Conservation (phyloP, 306 rosid genomes). For the Cucumis cinereus region DNA sequence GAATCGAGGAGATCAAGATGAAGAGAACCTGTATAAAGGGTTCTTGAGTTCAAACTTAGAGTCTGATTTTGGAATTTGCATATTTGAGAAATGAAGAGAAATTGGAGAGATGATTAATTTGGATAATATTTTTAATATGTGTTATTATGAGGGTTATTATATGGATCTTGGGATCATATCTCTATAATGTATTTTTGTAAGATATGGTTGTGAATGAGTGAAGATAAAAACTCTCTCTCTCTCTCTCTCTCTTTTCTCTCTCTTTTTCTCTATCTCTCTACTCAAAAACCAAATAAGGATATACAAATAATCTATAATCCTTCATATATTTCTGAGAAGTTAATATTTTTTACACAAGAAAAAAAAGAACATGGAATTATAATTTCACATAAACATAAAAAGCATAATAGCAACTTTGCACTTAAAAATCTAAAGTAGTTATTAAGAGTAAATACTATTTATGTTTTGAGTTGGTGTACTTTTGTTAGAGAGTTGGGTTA, state of each 20-base stretch:
- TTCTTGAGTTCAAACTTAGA: constrained; percentile 48
- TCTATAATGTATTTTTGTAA: constrained; percentile 31
- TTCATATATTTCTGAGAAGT: not conserved
- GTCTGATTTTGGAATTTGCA: constrained; percentile 84
- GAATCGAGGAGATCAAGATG: constrained; percentile 26
- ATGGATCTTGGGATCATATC: constrained; percentile 16
- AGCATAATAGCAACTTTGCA: not conserved
- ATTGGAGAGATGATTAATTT: not conserved
- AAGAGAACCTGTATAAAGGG: constrained; percentile 37
- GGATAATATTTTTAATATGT: constrained; percentile 8
- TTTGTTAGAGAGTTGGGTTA: too few species aligned
- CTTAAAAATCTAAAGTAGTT: not conserved
- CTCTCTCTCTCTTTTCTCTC: not conserved
- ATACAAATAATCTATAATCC: not conserved
- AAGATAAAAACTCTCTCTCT: constrained; percentile 11
- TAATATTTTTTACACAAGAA: not conserved
- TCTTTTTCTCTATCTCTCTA: not conserved
- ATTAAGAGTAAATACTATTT: too few species aligned
- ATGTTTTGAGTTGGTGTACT: too few species aligned
- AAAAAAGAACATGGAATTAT: not conserved
- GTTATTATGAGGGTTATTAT: constrained; percentile 19
- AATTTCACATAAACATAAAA: not conserved
- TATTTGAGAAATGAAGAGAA: constrained; percentile 63
- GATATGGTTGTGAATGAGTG: constrained; percentile 34
- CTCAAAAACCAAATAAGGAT: not conserved